Evolutionary conservation across 257 asterid species (phyloP), one percentile per base, ranked within the genome.

Genomic region (Vinca minor): DNA sequence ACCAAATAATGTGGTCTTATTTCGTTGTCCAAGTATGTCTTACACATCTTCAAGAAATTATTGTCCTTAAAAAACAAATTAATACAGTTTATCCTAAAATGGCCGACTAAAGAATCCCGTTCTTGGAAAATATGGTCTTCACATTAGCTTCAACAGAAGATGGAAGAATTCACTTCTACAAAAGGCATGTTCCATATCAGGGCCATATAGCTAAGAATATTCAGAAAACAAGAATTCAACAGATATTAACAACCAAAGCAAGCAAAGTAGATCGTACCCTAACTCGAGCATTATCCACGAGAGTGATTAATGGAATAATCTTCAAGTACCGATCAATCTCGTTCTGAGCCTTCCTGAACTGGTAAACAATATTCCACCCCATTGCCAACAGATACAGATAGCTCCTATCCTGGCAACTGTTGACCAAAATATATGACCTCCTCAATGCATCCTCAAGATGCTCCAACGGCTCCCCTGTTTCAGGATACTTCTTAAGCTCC

Each of bases 351-450:
- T 78, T 87, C 76, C 94, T 71, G 60, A 89, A 89, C 83, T 89
- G 97, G 78, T 89, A 89, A 65, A 89, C 96, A 77, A 89, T 85
- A 84, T 89, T 89, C 96, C 96, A 89, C 15, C 96, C 96, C 96
- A 89, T 89, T 1, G 96, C 96, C 47, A 89, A 83, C 20, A 89
- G 85, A 76, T 89, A 89, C 57, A 89, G 71, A 48, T 83, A 89
- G 66, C 96, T 89, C 76, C 91, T 71, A 62, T 89, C 95, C 70
- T 89, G 96, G 58, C 96, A 89, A 70, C 95, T 89, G 67, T 83
- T 83, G 4, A 89, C 87, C 89, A 89, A 68, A 64, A 89, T 73
- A 69, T 77, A 89, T 12, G 96, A 78, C 76, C 95, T 85, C 77
- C 95, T 80, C 78, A 89, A 63, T 4, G 95, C 90, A 79, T 89